Conservation (phyloP, 768 basidiomycete species). For the Podaxis pistillaris region DNA sequence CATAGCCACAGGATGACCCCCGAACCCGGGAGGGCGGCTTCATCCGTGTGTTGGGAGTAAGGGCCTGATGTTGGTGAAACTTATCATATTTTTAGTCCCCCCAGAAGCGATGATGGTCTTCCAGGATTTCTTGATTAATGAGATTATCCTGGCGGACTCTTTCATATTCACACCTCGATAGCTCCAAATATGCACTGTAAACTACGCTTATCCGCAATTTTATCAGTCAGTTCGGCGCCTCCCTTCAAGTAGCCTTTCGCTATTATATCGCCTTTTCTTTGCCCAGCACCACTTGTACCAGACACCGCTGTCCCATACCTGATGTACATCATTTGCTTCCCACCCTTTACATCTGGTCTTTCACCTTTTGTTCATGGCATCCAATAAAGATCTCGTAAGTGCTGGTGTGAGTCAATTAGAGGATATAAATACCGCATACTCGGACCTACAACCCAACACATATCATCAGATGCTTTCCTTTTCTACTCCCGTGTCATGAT, state of each 20-base stretch:
- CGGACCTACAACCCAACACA: background rate
- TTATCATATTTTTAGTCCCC: conserved; percentile 2
- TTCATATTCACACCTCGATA: background rate
- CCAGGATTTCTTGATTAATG: background rate
- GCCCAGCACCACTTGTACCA: background rate
- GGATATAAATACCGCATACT: too few species aligned
- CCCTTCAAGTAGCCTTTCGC: background rate
- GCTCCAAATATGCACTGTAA: background rate
- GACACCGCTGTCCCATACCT: background rate
- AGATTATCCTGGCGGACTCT: background rate
- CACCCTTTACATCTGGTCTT: background rate
- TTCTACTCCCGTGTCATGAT: background rate
- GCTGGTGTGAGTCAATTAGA: background rate
- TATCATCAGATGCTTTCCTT: background rate
- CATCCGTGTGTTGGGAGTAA: background rate
- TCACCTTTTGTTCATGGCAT: background rate
- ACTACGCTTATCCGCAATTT: background rate
- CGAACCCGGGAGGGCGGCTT: background rate
- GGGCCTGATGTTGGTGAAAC: conserved; percentile 13
- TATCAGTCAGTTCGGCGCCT: too few species aligned
- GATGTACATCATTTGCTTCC: background rate
- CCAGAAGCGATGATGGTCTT: background rate
- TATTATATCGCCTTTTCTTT: background rate
- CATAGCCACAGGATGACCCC: background rate
- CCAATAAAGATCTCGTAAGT: background rate